Percentiles rank a stretch among this genome's conserved stretches.
Evolutionary conservation across 257 asterid genomes (phyloP).

Genomic region (Fraxinus excelsior): DNA sequence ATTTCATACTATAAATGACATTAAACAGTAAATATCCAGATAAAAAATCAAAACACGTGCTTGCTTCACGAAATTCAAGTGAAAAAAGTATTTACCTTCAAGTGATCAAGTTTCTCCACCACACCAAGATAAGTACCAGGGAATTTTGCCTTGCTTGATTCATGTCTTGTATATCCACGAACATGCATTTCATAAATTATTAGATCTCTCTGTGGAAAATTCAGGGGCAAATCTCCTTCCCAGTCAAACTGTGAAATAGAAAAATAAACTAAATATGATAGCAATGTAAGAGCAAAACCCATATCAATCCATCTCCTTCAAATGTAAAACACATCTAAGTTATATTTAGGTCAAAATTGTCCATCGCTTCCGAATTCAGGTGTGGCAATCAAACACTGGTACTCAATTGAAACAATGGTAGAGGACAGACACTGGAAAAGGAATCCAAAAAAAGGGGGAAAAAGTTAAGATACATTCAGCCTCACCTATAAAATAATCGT

Average conservation of each 20-base stretch:
- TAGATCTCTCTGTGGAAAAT: conserved; percentile 68
- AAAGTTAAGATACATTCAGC: background rate
- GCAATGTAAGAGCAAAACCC: conserved; percentile 11
- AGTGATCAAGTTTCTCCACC: conserved; percentile 90
- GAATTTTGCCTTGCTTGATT: conserved; percentile 68
- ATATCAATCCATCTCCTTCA: conserved; percentile 17
- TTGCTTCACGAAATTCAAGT: conserved; percentile 23
- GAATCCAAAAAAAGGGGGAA: background rate
- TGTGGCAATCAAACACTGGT: background rate
- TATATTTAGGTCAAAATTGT: conserved; percentile 12
- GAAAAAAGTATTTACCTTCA: conserved; percentile 57
- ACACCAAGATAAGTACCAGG: conserved; percentile 92
- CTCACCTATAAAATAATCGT: background rate
- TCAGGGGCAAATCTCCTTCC: conserved; percentile 95
- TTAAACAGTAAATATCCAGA: conserved; percentile 3
- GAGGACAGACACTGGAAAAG: background rate
- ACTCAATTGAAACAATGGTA: conserved; percentile 8
- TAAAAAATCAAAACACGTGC: conserved; percentile 1
- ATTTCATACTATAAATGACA: conserved; percentile 1
- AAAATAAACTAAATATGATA: conserved; percentile 12
- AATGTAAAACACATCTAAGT: conserved; percentile 8
- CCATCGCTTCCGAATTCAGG: background rate
- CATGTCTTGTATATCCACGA: conserved; percentile 93
- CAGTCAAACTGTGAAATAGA: conserved; percentile 77
- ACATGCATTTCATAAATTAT: conserved; percentile 94